These are phyloP conservation scores for Debaryomyces udenii DNA, from an alignment of 1,139 yeast species.

Conservation along the genomic window DNA sequence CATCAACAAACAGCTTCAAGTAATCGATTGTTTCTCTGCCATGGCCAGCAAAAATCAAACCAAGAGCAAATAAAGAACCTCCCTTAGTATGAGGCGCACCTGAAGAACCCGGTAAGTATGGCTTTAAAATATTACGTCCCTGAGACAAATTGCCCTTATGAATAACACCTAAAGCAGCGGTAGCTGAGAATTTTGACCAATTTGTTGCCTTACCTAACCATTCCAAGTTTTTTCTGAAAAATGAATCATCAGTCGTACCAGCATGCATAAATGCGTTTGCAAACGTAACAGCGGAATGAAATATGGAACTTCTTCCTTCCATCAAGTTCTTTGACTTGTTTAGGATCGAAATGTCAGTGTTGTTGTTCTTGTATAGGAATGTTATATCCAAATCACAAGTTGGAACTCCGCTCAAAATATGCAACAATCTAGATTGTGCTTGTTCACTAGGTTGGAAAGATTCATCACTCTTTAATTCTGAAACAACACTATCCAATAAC, in stretches of 20 bases:
- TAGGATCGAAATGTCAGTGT: constrained; percentile 80
- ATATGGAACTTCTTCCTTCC: constrained; percentile 91
- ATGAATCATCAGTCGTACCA: constrained; percentile 95
- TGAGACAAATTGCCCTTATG: constrained; percentile 93
- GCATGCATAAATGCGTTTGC: constrained; percentile 95
- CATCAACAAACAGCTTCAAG: constrained; percentile 72
- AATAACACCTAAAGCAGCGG: constrained; percentile 97
- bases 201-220: constrained; percentile 97
- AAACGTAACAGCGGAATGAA: constrained; percentile 95
- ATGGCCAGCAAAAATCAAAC: constrained; percentile 93
- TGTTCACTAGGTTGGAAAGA: constrained; percentile 38
- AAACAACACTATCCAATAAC: constrained; percentile 64
- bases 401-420: constrained; percentile 88
- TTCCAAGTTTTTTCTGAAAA: constrained; percentile 86
- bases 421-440: constrained; percentile 51
- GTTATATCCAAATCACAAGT: constrained; percentile 93
- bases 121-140: constrained; percentile 84
- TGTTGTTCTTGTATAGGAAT: constrained; percentile 82
- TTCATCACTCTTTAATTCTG: constrained; percentile 44
- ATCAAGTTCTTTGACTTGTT: constrained; percentile 79
- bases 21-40: constrained; percentile 87
- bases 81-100: constrained; percentile 90
- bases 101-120: constrained; percentile 86
- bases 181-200: constrained; percentile 98
- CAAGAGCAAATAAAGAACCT: constrained; percentile 92